Evolutionary conservation across 768 basidiomycete genomes (phyloP).

Genomic region (Pisolithus albus): DNA sequence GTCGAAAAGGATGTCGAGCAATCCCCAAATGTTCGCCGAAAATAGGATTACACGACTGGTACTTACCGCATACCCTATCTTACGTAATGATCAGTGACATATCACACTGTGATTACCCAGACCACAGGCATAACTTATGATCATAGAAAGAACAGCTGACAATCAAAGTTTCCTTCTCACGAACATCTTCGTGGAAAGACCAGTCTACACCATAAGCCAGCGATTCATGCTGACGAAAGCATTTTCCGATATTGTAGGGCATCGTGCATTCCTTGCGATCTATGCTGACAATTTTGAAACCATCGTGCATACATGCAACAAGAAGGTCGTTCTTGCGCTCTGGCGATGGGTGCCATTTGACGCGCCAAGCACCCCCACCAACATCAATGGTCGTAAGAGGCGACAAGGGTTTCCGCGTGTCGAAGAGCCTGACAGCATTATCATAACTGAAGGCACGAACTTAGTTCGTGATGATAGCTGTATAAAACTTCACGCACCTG

Average conservation of each 20-base stretch:
- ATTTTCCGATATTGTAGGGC: conserved; percentile 38
- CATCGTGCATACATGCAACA: conserved; percentile 97
- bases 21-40: not conserved
- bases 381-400: conserved; percentile 59
- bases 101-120: conserved; percentile 35
- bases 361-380: conserved; percentile 92
- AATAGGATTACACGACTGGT: not conserved
- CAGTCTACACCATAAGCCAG: conserved; percentile 93
- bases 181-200: conserved; percentile 42
- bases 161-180: conserved; percentile 43
- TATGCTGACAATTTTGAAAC: conserved; percentile 70
- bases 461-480: conserved; percentile 1
- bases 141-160: conserved; percentile 97
- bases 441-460: conserved; percentile 58
- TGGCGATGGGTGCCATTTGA: conserved; percentile 86
- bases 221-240: conserved; percentile 71
- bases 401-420: conserved; percentile 57
- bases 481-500: conserved; percentile 44
- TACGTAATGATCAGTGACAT: not conserved
- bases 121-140: conserved; percentile 76
- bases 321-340: conserved; percentile 67
- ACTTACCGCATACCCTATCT: not conserved
- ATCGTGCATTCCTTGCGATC: conserved; percentile 8
- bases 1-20: not conserved
- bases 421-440: conserved; percentile 72